phyloP scores from a whole-genome alignment of 208 protist species.

The Wallacemonas sp. region DNA sequence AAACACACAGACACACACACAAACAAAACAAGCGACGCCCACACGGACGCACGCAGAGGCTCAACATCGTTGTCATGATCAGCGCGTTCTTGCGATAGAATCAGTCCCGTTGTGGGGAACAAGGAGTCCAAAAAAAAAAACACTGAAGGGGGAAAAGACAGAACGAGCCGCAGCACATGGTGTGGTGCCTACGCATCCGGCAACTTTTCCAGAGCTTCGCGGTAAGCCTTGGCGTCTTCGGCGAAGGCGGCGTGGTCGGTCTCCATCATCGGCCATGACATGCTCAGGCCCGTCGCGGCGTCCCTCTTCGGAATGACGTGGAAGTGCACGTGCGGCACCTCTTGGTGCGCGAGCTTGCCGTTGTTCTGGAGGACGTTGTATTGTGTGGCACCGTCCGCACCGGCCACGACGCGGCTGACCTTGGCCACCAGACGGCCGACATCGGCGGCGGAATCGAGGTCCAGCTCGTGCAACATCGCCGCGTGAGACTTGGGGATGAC shows the following conservation, averaged over 20 bases:
- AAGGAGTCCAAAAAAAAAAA: background rate
- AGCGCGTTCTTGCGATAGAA: no score
- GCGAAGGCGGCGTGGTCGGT: slow-evolving; percentile 61
- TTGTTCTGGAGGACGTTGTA: slow-evolving; percentile 96
- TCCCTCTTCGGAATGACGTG: slow-evolving; percentile 92
- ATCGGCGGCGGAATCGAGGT: slow-evolving; percentile 68
- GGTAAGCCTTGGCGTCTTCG: slow-evolving; percentile 59
- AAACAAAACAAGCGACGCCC: background rate
- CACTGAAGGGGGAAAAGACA: background rate
- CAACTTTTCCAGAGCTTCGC: slow-evolving; percentile 60
- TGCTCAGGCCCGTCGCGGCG: slow-evolving; percentile 48
- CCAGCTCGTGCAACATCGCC: slow-evolving; percentile 73
- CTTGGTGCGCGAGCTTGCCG: slow-evolving; percentile 87
- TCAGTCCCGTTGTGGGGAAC: no score
- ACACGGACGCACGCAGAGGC: no score
- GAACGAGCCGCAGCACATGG: background rate
- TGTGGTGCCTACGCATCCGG: background rate
- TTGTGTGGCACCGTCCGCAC: slow-evolving; percentile 47
- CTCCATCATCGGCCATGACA: slow-evolving; percentile 62
- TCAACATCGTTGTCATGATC: no score
- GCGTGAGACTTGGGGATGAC: slow-evolving; percentile 86
- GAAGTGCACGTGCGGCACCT: slow-evolving; percentile 93
- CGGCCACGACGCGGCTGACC: slow-evolving; percentile 61
- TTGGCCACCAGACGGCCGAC: slow-evolving; percentile 54
- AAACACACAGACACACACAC: background rate